Conservation (phyloP, 345 rosid species). For the Citrus hindsii region DNA sequence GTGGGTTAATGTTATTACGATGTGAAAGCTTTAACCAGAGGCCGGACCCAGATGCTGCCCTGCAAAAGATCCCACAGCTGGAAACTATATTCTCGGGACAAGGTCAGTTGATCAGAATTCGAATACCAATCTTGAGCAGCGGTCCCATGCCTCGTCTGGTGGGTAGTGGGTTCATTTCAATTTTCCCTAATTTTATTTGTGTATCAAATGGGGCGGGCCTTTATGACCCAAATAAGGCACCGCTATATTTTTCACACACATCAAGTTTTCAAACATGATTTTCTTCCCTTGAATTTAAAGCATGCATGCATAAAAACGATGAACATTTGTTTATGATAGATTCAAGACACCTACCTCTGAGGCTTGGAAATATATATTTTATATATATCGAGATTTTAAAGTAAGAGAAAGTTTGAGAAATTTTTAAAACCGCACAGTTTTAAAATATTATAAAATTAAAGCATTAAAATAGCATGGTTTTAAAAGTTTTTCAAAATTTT, state of each 20-base stretch:
- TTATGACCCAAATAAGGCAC: neutral
- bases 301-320: neutral
- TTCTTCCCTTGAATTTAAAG: neutral
- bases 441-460: too few relatives aligned
- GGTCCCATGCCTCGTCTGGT: neutral
- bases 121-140: neutral
- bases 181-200: neutral
- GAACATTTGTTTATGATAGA: neutral
- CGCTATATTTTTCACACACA: neutral
- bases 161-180: neutral
- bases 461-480: too few relatives aligned
- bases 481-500: too few relatives aligned
- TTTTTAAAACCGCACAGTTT: accelerated
- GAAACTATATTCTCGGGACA: neutral
- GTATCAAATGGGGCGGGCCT: neutral
- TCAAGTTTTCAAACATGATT: neutral
- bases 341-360: neutral
- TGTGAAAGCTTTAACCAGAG: neutral
- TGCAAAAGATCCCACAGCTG: neutral
- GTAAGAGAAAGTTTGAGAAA: accelerated
- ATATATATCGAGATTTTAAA: too few relatives aligned
- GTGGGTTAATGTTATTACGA: neutral
- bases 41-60: neutral
- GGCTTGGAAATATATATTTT: too few relatives aligned
- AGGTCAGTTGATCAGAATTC: neutral